Percentiles rank a stretch among this genome's conserved stretches.
These are phyloP conservation scores for Mucor plumbeus DNA, from an alignment of 371 early-diverging fungal genomes.

Conservation along the genomic window DNA sequence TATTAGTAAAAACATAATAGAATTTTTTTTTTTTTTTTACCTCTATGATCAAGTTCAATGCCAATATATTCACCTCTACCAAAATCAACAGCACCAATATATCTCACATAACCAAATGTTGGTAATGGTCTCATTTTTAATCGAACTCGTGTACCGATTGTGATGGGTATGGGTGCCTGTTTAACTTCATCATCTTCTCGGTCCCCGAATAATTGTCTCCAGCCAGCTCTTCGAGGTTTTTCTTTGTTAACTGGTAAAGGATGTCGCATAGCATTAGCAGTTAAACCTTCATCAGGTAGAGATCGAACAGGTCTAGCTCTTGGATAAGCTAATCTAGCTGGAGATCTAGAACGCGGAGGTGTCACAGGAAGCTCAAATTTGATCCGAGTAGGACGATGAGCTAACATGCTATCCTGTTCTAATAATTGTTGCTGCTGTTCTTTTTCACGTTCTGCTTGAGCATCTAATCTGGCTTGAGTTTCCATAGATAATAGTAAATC, in stretches of 20 bases:
- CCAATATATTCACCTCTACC: slow-evolving; percentile 44
- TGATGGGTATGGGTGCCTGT: slow-evolving; percentile 19
- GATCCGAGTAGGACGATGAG: slow-evolving; percentile 31
- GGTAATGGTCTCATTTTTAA: slow-evolving; percentile 32
- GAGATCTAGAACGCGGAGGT: slow-evolving; percentile 34
- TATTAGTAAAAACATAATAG: background rate
- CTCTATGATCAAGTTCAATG: slow-evolving; percentile 41
- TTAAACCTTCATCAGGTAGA: slow-evolving; percentile 28
- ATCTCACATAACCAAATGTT: slow-evolving; percentile 38
- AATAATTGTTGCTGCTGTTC: slow-evolving; percentile 8
- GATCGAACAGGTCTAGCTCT: slow-evolving; percentile 26
- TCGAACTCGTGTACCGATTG: slow-evolving; percentile 27
- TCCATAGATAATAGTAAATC: slow-evolving; percentile 30
- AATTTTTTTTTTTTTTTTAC: slow-evolving; percentile 14
- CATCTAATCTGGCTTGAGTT: slow-evolving; percentile 32
- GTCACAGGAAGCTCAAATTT: slow-evolving; percentile 38
- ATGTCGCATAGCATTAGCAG: slow-evolving; percentile 19
- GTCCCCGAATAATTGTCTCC: slow-evolving; percentile 29
- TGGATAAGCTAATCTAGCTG: slow-evolving; percentile 25
- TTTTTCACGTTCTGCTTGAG: slow-evolving; percentile 22
- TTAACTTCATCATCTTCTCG: slow-evolving; percentile 27
- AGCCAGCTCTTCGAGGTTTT: slow-evolving; percentile 17
- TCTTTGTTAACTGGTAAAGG: slow-evolving; percentile 5
- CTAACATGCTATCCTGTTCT: background rate
- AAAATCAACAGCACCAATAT: slow-evolving; percentile 39